Evolutionary conservation across 179 eudicot genomes (phyloP).

Genomic region (Sideroxylon spinosum): DNA sequence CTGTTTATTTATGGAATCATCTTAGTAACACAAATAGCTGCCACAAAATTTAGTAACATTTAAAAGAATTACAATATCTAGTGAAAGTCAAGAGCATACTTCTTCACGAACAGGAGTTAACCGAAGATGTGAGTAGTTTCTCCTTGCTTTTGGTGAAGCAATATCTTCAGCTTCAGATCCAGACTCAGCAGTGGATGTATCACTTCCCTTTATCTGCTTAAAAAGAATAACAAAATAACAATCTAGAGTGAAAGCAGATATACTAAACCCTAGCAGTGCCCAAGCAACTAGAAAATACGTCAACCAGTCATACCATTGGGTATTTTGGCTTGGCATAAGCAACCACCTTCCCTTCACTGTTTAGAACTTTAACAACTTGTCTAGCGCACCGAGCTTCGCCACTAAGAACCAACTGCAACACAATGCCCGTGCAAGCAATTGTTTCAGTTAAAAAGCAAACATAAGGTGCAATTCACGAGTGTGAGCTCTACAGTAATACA

Average conservation of each 20-base stretch:
- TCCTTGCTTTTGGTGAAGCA: constrained; percentile 71
- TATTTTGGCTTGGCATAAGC: constrained; percentile 82
- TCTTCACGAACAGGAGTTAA: constrained; percentile 98
- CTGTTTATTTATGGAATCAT: constrained; percentile 31
- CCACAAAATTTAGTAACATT: neutral
- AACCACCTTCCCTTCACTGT: constrained; percentile 90
- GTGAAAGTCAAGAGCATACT: constrained; percentile 37
- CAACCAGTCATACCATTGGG: constrained; percentile 45
- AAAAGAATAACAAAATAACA: constrained; percentile 15
- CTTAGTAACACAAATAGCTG: neutral
- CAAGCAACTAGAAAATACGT: constrained; percentile 8
- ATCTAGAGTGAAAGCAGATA: constrained; percentile 7
- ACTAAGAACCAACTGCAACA: constrained; percentile 72
- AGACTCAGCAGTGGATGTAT: constrained; percentile 89
- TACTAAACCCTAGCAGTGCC: neutral
- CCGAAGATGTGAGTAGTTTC: constrained; percentile 68
- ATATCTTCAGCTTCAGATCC: constrained; percentile 99
- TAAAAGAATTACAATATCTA: neutral
- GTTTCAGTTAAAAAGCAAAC: constrained; percentile 6
- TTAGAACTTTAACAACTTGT: constrained; percentile 84
- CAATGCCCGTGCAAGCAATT: constrained; percentile 8
- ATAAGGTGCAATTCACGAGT: neutral
- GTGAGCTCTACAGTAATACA: neutral
- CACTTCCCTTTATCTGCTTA: constrained; percentile 78
- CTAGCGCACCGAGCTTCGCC: constrained; percentile 76